Percentiles rank a stretch among this genome's conserved stretches.
Evolutionary conservation across 306 rosid genomes (phyloP).

Genomic region (Oemleria cerasiformis): DNA sequence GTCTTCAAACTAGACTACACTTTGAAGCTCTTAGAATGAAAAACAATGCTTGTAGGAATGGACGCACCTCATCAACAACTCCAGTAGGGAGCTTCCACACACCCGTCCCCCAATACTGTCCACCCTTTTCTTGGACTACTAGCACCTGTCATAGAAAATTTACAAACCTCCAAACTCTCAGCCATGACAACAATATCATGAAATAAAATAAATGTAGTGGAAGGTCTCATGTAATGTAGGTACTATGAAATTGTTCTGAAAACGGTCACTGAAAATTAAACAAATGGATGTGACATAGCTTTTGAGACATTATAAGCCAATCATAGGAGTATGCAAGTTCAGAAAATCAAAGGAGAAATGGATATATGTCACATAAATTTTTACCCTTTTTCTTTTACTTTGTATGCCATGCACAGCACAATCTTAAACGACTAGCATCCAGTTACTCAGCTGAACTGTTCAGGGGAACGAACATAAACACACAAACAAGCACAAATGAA

Average conservation of each 20-base stretch:
- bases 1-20: background rate
- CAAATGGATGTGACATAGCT: background rate
- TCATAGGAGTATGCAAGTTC: background rate
- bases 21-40: background rate
- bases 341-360: background rate
- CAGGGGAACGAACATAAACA: background rate
- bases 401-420: background rate
- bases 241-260: background rate
- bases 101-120: constrained; percentile 54
- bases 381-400: background rate
- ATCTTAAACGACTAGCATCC: background rate
- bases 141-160: constrained; percentile 43
- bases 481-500: background rate
- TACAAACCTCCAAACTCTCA: background rate
- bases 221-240: background rate
- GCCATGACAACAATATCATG: background rate
- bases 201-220: background rate
- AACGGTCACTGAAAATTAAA: background rate
- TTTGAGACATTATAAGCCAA: background rate
- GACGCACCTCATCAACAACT: constrained; percentile 66
- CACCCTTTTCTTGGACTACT: constrained; percentile 77
- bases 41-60: background rate
- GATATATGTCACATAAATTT: background rate
- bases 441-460: background rate
- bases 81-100: constrained; percentile 87